Percentiles rank a stretch among this genome's conserved stretches.
phyloP scores from a whole-genome alignment of 169 alveolate genomes.

The Eimeria praecox region DNA sequence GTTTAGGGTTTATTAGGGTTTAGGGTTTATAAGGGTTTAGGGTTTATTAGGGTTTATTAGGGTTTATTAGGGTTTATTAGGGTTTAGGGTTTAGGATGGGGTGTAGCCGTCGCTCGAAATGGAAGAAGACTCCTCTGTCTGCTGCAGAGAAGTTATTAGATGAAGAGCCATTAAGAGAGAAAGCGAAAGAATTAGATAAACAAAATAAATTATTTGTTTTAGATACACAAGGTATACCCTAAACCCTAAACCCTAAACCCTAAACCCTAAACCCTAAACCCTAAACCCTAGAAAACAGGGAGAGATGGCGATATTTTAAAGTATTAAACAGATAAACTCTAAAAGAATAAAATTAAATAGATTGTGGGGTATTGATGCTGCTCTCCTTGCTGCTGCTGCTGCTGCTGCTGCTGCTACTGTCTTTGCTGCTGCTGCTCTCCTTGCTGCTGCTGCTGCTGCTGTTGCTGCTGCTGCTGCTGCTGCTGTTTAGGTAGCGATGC shows the following conservation, averaged over 20 bases:
- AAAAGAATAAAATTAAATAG: too few species aligned
- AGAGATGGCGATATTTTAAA: not conserved
- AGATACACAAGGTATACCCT: not conserved
- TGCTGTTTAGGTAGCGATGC: not conserved
- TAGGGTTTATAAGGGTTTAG: not conserved
- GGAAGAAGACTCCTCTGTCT: not conserved
- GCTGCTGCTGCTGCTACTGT: not conserved
- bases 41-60: not conserved
- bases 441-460: constrained; percentile 18
- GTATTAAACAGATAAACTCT: too few species aligned
- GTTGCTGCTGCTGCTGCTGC: constrained; percentile 34
- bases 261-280: constrained; percentile 39
- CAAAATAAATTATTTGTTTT: not conserved
- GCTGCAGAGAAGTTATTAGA: not conserved
- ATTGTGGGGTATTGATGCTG: not conserved
- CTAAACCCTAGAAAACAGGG: not conserved
- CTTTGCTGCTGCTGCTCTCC: not conserved
- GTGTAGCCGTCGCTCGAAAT: not conserved
- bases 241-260: constrained; percentile 12
- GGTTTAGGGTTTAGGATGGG: constrained; percentile 50
- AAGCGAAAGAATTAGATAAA: not conserved
- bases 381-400: not conserved
- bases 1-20: not conserved
- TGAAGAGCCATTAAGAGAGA: not conserved
- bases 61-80: not conserved